These are phyloP conservation scores for Zoysia pacifica DNA, from an alignment of 176 grass and related monocot genomes.

Conservation along the genomic window DNA sequence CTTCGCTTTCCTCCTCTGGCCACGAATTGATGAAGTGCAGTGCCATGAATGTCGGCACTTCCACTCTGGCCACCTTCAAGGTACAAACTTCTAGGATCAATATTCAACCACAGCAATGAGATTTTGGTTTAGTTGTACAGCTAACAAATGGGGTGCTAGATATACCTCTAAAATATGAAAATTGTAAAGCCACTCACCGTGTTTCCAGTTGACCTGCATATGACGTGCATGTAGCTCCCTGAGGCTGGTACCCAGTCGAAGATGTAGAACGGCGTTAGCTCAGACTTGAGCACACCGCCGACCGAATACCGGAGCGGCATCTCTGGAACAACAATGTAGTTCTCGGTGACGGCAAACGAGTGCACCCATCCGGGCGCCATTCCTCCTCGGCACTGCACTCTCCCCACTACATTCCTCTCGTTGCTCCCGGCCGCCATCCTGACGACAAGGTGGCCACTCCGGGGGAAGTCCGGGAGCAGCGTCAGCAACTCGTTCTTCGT, in stretches of 20 bases:
- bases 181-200: constrained; percentile 48
- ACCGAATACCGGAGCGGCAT: constrained; percentile 90
- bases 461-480: too few relatives aligned
- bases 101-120: too few relatives aligned
- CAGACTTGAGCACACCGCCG: constrained; percentile 74
- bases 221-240: constrained; percentile 89
- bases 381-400: constrained; percentile 78
- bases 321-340: constrained; percentile 90
- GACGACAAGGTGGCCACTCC: constrained; percentile 55
- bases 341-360: constrained; percentile 83
- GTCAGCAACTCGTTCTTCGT: too few relatives aligned
- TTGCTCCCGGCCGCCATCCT: constrained; percentile 77
- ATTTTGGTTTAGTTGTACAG: too few relatives aligned
- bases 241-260: constrained; percentile 80
- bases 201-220: constrained; percentile 89
- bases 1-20: constrained; percentile 72
- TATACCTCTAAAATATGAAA: too few relatives aligned
- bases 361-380: constrained; percentile 94
- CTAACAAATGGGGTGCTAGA: too few relatives aligned
- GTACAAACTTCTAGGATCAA: too few relatives aligned
- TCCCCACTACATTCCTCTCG: constrained; percentile 72
- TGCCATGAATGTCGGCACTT: constrained; percentile 87
- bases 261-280: constrained; percentile 98
- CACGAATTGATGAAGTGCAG: constrained; percentile 98
- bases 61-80: constrained; percentile 69